Evolutionary conservation across 441 rosid genomes (phyloP).

Genomic region (Syzygium syzygioides): DNA sequence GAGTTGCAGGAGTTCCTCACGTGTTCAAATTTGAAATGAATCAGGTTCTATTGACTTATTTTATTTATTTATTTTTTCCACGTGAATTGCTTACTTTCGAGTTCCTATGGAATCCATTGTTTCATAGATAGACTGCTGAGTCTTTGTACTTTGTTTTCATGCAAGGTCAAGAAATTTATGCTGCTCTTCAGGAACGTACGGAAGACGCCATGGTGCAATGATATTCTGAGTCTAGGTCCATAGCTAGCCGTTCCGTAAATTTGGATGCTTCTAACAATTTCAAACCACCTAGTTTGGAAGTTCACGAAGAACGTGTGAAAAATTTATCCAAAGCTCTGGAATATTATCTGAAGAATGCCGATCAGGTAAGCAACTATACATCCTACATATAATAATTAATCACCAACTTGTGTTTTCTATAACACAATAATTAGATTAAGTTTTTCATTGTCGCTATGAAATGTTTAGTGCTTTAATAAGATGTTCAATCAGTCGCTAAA

Average conservation of each 20-base stretch:
- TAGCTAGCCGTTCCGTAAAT: constrained; percentile 48
- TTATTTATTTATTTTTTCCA: too few species aligned
- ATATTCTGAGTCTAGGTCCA: constrained; percentile 70
- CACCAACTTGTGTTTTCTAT: neutral
- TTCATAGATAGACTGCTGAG: neutral
- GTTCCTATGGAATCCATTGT: too few species aligned
- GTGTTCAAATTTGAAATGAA: constrained; percentile 88
- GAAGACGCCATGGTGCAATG: constrained; percentile 89
- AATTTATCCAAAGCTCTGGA: constrained; percentile 66
- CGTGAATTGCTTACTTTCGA: neutral
- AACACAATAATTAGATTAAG: accelerated
- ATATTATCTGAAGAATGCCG: constrained; percentile 56
- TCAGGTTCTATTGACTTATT: constrained; percentile 38
- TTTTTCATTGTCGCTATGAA: neutral
- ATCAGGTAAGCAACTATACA: constrained; percentile 32
- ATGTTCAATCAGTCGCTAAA: too few species aligned
- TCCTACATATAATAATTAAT: too few species aligned
- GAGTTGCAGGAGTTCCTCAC: constrained; percentile 93
- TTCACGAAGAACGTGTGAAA: constrained; percentile 59
- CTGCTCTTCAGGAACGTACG: constrained; percentile 88
- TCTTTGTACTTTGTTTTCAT: neutral
- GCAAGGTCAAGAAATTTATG: constrained; percentile 96
- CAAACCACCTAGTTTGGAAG: constrained; percentile 52
- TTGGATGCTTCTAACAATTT: constrained; percentile 55
- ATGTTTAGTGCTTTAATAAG: too few species aligned